Conservation (phyloP, 768 basidiomycete species). For the Tubosaeta sp. region DNA sequence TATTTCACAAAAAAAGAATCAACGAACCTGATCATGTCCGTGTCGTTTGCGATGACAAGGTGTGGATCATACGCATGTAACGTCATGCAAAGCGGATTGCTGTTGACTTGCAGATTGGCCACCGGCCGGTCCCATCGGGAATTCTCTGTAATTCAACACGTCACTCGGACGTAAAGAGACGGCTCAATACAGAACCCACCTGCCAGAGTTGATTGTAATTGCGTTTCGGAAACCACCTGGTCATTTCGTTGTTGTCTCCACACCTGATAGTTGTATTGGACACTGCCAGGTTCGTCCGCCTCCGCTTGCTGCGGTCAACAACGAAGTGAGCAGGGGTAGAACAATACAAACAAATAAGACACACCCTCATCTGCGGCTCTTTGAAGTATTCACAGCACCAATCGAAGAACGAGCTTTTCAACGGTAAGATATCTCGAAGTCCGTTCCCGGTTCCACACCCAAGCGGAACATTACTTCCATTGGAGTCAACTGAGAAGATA, state of each 20-base stretch:
- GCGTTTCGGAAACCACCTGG: constrained; percentile 63
- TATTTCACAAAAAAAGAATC: not conserved
- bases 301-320: constrained; percentile 70
- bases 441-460: constrained; percentile 78
- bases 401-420: constrained; percentile 91
- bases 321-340: constrained; percentile 8
- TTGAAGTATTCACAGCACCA: constrained; percentile 98
- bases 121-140: constrained; percentile 73
- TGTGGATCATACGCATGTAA: constrained; percentile 95
- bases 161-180: constrained; percentile 18
- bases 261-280: constrained; percentile 90
- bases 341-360: constrained; percentile 18
- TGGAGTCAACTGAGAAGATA: constrained; percentile 73
- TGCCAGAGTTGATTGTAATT: constrained; percentile 65
- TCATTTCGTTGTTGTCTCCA: constrained; percentile 94
- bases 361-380: constrained; percentile 97
- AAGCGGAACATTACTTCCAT: constrained; percentile 61
- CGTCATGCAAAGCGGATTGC: constrained; percentile 68
- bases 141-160: constrained; percentile 38
- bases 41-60: constrained; percentile 79
- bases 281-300: constrained; percentile 91
- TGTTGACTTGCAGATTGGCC: constrained; percentile 53
- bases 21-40: constrained; percentile 76
- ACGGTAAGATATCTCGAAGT: constrained; percentile 79
- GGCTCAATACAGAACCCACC: constrained; percentile 43